These are phyloP conservation scores for Lyophyllum semitale DNA, from an alignment of 768 basidiomycete genomes.

Conservation along the genomic window DNA sequence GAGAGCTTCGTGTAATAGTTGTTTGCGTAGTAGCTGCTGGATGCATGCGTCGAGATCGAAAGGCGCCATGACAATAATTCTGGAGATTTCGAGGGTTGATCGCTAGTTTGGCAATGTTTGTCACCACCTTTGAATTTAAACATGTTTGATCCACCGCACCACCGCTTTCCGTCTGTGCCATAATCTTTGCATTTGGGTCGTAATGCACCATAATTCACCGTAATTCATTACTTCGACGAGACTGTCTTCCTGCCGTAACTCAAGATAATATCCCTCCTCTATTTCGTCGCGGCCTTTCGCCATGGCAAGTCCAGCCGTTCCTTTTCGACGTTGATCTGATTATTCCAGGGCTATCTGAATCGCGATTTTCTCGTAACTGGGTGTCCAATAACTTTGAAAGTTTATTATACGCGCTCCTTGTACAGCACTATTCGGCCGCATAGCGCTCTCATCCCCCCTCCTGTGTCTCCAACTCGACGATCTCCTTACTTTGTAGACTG, in stretches of 20 bases:
- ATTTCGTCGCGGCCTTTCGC: conserved; percentile 13
- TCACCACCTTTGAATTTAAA: conserved; percentile 22
- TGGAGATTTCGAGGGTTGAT: conserved; percentile 24
- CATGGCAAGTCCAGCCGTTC: conserved; percentile 3
- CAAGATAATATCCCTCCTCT: conserved; percentile 11
- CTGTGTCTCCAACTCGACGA: background rate
- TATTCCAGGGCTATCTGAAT: conserved; percentile 28
- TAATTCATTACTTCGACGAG: conserved; percentile 15
- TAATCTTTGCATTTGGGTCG: conserved; percentile 16
- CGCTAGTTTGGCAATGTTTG: conserved; percentile 39
- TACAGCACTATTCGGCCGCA: conserved; percentile 1
- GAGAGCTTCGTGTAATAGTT: conserved; percentile 91
- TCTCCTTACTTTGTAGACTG: conserved; percentile 8
- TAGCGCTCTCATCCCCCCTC: background rate
- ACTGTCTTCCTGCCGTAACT: conserved; percentile 5
- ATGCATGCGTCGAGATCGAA: conserved; percentile 99
- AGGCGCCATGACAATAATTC: conserved; percentile 48
- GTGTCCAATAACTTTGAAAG: background rate
- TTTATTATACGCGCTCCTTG: background rate
- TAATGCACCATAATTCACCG: conserved; percentile 15
- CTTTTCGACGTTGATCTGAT: conserved; percentile 11
- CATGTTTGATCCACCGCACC: conserved; percentile 15
- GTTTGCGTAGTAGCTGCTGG: conserved; percentile 84
- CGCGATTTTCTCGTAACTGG: conserved; percentile 35
- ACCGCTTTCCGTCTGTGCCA: conserved; percentile 11